Base-by-base conservation (phyloP, 75 land plant species). In the Cupressus sempervirens region DNA sequence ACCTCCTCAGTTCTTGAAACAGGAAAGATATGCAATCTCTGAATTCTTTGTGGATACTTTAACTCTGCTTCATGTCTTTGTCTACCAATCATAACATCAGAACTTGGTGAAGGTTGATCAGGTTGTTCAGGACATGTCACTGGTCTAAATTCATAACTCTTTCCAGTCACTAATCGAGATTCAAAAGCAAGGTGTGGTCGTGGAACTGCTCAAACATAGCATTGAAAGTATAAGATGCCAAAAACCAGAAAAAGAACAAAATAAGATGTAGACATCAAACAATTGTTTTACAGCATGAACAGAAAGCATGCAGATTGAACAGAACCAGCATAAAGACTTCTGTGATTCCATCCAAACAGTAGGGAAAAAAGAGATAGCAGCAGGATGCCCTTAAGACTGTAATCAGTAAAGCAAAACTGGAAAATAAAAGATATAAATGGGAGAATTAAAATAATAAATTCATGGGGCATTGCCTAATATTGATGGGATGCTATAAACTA, bases 101-200 rank as follows among this genome's bases (percentile, higher is more conserved):
- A 86, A n/a, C n/a, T 48, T 40, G 74, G 80, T 16, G 87, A 85
- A 54, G 87, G 88, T 36, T 45, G 67, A 58, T 84, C 75, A 18
- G 96, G 93, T 68, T 88, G 92, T 34, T 91, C 91, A 76, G 96
- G 95, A 52, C 96, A 91, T 18, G 84, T 90, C 3, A 97, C 86
- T 32, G 92, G 91, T 81, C 91, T 87, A 85, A 97, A 91, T 30
- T 91, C 92, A 84, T 94, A 91, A 79, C 90, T 89, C 41, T 90
- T 98, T 45, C 92, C 94, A 58, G 90, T 90, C 20, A 91, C 95
- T 40, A 97, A 75, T 82, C 95, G 93, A 54, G 95, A 88, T 89
- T 97, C 99, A 91, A 97, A 96, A 53, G 88, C 86, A 54, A 94
- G 88, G 67, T 97, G 93, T 65, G 99, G 99, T 65, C 94, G 90